Base-by-base conservation (phyloP, 768 basidiomycete species). In the Kwoniella botswanensis region DNA sequence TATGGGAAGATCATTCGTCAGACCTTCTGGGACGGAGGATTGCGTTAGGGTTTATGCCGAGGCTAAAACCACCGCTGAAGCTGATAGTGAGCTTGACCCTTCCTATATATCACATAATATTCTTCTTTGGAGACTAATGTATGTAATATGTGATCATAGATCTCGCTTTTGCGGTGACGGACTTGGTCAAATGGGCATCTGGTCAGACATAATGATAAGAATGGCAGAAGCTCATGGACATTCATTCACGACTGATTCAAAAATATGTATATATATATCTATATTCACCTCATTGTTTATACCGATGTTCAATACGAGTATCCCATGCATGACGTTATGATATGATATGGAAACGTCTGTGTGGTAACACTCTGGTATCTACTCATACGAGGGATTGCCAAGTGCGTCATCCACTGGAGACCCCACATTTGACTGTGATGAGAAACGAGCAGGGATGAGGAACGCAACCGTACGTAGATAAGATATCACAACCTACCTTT, bases 1-100 rank as follows among this genome's bases (percentile, higher is more conserved):
- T 57, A 89, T 89, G 18, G 97, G 97, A 1, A 88, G 97, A 53
- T 89, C 93, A 29, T 99, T 99, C 79, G 97, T 98, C 18, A 85
- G 97, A 68, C 97, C 97, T 2, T 96, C 94, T 83, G 97, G 97
- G 10, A 99, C 97, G 24, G 97, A 99, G 83, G 95, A 99, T 79
- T 95, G 96, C 26, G 97, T 99, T 6, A 88, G 97, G 69, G 94
- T 99, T 17, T 99, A 98, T 80, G 97, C 95, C 1, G 97, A 99
- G 83, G 96, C 97, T 1, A 86, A 86, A 57, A 85, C 88, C 53
- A 88, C 88, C 71, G 83, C 88, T 15, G 90, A 91, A 75, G 93
- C 92, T 21, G 93, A 95, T 82, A 92, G 96, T 97, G 74, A 79
- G 90, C 86, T 55, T 53, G 42, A 2, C 18, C 21, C 17, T 59